Base-by-base conservation (phyloP, 306 rosid species). In the Corylus avellana region DNA sequence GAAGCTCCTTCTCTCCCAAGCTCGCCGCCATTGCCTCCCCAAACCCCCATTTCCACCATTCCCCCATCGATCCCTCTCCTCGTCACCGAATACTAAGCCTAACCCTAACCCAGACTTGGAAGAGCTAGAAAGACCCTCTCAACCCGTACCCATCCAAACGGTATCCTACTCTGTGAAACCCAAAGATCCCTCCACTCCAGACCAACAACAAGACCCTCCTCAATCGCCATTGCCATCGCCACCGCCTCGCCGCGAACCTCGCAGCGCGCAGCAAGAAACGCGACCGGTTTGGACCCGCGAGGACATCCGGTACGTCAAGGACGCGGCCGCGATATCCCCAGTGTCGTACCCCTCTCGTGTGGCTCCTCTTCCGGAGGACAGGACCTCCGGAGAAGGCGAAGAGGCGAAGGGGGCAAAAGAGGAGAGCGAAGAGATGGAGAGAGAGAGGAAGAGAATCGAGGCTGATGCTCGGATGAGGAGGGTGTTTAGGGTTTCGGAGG, bases 341-440 rank as follows among this genome's bases (percentile, higher is more conserved):
- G 96, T 91, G 42, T 86, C 97, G 13, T 92, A 94, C 71, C 78
- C 92, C 2, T 0, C 72, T 1, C 86, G 92, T 1, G 96, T 90
- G 51, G 99, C 98, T 20, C 98, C 97, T 10, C 89, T 95, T 10
- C 99, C 98, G 27, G 99, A 90, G 39, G 89, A 90, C 74, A 92
- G 22, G 79, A 77, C 0, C 1, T 25, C 84, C 18, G 81, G 72
- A 9, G 81, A 37, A 7, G 66, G 39, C 25, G 75, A 25, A 55
- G 77, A 8, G 48, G 84, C 47, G 49, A 25, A 12, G 63, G 71
- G 58, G 66, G 67, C 11, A 32, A 79, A 73, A 50, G 75, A 10
- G 78, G 69, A 50, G 80, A 75, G 61, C 11, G 85, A 66, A 35
- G 84, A 58, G 61, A 68, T 82, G 89, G 87, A 86, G 84, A 78